Evolutionary conservation across 306 rosid species (phyloP).

Genomic region (Ziziphus jujuba): DNA sequence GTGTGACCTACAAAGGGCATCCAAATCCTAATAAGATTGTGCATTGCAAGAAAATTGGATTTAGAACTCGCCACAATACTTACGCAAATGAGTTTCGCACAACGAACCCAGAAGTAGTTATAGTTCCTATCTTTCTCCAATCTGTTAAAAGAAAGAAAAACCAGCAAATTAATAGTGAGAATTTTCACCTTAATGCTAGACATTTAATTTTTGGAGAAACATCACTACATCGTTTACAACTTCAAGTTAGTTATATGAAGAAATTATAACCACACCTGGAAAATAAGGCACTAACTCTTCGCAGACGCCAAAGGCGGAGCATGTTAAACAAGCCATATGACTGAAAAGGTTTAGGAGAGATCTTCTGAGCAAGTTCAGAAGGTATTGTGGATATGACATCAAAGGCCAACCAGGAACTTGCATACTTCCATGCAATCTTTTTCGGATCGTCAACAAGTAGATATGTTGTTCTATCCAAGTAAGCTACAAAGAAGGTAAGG

Average conservation of each 20-base stretch:
- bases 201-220: too few relatives aligned
- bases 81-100: slow-evolving; percentile 85
- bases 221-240: neutral
- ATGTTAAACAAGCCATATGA: slow-evolving; percentile 82
- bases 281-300: slow-evolving; percentile 88
- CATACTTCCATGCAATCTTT: slow-evolving; percentile 70
- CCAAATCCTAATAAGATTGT: slow-evolving; percentile 19
- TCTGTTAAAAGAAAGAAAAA: slow-evolving; percentile 37
- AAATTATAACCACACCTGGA: slow-evolving; percentile 47
- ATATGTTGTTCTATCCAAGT: slow-evolving; percentile 66
- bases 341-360: slow-evolving; percentile 50
- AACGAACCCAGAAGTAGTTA: slow-evolving; percentile 88
- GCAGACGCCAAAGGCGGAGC: slow-evolving; percentile 97
- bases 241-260: neutral
- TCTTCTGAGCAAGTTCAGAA: slow-evolving; percentile 58
- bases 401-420: slow-evolving; percentile 60
- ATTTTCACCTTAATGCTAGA: too few relatives aligned
- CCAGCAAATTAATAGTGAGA: neutral
- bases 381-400: slow-evolving; percentile 84
- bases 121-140: slow-evolving; percentile 87
- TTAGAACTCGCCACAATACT: slow-evolving; percentile 25
- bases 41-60: neutral
- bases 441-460: slow-evolving; percentile 59
- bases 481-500: slow-evolving; percentile 92
- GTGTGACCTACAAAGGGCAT: slow-evolving; percentile 65